These are phyloP conservation scores for Artemisia tridentata DNA, from an alignment of 129 eudicot genomes.

Conservation along the genomic window DNA sequence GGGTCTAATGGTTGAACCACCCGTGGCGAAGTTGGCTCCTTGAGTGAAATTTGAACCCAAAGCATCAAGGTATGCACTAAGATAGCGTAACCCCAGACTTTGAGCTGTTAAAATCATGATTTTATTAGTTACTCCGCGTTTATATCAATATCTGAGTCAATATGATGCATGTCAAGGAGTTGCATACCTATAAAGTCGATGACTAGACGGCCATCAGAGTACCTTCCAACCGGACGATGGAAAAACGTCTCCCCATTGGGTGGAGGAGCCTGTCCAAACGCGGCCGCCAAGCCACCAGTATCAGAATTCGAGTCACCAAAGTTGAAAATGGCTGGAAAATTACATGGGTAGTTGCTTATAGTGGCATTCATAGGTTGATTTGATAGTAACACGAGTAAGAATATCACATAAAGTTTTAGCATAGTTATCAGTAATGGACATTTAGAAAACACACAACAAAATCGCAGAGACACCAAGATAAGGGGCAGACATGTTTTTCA, in stretches of 20 bases:
- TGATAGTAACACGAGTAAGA: constrained; percentile 7
- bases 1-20: constrained; percentile 73
- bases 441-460: not conserved
- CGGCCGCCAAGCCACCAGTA: constrained; percentile 64
- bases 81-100: constrained; percentile 43
- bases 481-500: constrained; percentile 6
- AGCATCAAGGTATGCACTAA: constrained; percentile 63
- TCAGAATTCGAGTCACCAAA: constrained; percentile 74
- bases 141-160: not conserved
- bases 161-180: too few species aligned
- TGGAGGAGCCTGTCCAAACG: constrained; percentile 55
- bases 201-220: constrained; percentile 57
- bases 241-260: constrained; percentile 67
- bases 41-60: constrained; percentile 65
- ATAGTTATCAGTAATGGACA: not conserved
- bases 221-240: constrained; percentile 48
- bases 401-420: constrained; percentile 4
- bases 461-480: not conserved
- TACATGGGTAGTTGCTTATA: constrained; percentile 23
- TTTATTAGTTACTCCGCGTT: not conserved
- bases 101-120: constrained; percentile 38
- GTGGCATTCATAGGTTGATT: constrained; percentile 10
- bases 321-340: constrained; percentile 55
- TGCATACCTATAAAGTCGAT: constrained; percentile 38
- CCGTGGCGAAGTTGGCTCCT: constrained; percentile 87